These are phyloP conservation scores for Euphorbia tirucalli DNA, from an alignment of 345 rosid genomes.

Conservation along the genomic window DNA sequence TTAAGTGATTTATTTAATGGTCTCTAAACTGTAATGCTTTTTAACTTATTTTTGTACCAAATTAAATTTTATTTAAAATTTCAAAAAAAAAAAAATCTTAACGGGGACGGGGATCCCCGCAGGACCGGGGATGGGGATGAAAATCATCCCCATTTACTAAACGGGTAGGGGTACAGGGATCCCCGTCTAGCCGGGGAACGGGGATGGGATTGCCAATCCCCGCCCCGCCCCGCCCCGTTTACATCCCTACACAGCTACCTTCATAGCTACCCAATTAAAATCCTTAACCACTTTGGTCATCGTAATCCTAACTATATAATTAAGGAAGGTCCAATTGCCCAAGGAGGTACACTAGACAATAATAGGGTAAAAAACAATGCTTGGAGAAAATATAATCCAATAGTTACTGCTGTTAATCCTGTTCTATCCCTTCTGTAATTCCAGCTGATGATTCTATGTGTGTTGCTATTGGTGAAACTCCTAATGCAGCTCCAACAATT, in stretches of 20 bases:
- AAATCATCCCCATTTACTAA: too few species aligned
- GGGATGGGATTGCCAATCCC: too few species aligned
- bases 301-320: conserved; percentile 80
- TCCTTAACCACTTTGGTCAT: conserved; percentile 84
- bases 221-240: too few species aligned
- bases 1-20: too few species aligned
- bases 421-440: conserved; percentile 87
- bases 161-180: too few species aligned
- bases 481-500: conserved; percentile 60
- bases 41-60: too few species aligned
- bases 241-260: conserved; percentile 67
- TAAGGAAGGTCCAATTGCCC: conserved; percentile 90
- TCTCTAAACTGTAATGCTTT: too few species aligned
- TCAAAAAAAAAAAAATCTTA: too few species aligned
- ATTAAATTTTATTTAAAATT: too few species aligned
- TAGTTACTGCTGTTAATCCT: conserved; percentile 68
- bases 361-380: conserved; percentile 74
- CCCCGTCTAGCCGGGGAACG: too few species aligned
- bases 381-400: conserved; percentile 52
- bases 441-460: conserved; percentile 88
- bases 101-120: too few species aligned
- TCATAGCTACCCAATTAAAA: conserved; percentile 61
- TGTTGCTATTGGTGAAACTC: conserved; percentile 64
- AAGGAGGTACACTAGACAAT: conserved; percentile 68
- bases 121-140: too few species aligned